These are phyloP conservation scores for Neopestalotiopsis rosae DNA, from an alignment of 2,329 filamentous ascomycete genomes.

Conservation along the genomic window DNA sequence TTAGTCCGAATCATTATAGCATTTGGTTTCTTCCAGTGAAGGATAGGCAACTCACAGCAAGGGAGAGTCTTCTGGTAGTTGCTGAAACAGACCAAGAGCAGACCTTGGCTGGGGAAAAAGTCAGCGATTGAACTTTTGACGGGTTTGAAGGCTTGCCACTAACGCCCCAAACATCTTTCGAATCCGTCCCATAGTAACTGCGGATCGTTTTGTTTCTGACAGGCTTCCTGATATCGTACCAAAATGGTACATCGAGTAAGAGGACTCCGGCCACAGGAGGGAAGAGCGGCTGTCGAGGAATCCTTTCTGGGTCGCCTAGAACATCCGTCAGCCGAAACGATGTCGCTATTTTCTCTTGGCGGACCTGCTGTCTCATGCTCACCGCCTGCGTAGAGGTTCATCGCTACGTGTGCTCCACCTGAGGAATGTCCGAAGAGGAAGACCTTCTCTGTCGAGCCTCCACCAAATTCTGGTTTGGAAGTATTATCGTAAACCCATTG, in stretches of 20 bases:
- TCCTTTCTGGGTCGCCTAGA: slow-evolving; percentile 1
- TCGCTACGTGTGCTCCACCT: background rate
- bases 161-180: background rate
- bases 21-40: too few species aligned
- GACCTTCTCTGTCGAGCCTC: background rate
- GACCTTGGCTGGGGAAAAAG: background rate
- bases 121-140: background rate
- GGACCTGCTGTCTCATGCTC: background rate
- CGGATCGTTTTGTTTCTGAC: background rate
- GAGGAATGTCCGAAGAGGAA: slow-evolving; percentile 4
- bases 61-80: background rate
- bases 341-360: too few species aligned
- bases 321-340: background rate
- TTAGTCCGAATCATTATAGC: background rate
- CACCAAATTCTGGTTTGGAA: background rate
- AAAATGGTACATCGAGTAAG: background rate
- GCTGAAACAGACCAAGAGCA: background rate
- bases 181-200: slow-evolving; percentile 10
- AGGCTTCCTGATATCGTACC: slow-evolving; percentile 5
- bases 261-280: background rate
- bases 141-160: background rate
- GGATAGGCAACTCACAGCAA: background rate
- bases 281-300: background rate
- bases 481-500: slow-evolving; percentile 6
- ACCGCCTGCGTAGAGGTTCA: slow-evolving; percentile 13